Evolutionary conservation across 495 filamentous ascomycete species (phyloP), one percentile per base, ranked within the genome.

Genomic region (Hypoxylon rickii): DNA sequence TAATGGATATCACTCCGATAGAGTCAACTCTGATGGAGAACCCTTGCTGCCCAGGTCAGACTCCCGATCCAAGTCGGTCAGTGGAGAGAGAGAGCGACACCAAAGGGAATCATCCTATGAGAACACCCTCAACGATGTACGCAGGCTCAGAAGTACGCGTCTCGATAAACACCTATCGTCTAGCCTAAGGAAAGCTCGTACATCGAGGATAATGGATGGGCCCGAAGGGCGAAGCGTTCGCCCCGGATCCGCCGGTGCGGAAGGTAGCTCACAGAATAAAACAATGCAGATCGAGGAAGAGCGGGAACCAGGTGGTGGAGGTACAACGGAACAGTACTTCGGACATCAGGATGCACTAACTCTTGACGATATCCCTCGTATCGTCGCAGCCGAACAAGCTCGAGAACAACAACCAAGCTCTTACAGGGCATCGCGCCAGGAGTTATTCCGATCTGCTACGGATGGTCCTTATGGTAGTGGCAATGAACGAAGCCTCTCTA

Each of bases 291-390:
- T 97, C 64, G 85, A 96, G 0, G 90, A 96, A 66, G 93, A 96
- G 63, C 84, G 83, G 33, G 89, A 93, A 57, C 78, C 76, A 29
- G 86, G 85, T 52, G 83, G 86, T 20, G 88, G 93, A 33, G 78
- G 80, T n/a, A 80, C 83, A 17, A 85, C 83, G 18, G 87, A 91
- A 46, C 76, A 91, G 55, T 89, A 89, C 39, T 89, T 98, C 58
- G 90, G 89, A n/a, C 83, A 89, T 58, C 88, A 93, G 51, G 91
- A 97, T 75, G 89, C 90, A 11, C 77, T 97, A 26, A 96, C 92
- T 3, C 76, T 99, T 49, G 94, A 97, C 70, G 94, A 99, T 66
- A 97, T 99, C 55, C 93, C 94, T n/a, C 81, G 93, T 55, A 95
- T 99, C 58, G 90, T 97, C 36, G 94, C 94, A 2, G 90, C 93